Evolutionary conservation across 2,329 filamentous ascomycete species (phyloP).

Genomic region (Parascedosporium putredinis): DNA sequence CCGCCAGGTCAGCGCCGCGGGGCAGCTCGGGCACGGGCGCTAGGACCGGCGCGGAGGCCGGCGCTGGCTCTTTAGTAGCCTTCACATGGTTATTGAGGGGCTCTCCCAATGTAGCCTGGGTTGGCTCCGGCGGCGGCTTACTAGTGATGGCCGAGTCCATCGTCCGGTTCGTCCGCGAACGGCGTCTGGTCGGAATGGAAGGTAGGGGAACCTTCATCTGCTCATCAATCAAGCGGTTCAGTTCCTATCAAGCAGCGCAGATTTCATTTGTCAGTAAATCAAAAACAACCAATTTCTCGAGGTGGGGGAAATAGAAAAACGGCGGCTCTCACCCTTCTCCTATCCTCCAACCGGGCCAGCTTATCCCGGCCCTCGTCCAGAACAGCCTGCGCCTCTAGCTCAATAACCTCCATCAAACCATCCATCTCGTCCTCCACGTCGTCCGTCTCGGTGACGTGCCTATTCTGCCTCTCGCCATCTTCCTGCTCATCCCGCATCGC

Average conservation of each 20-base stretch:
- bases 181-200: constrained; percentile 14
- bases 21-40: background rate
- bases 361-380: constrained; percentile 22
- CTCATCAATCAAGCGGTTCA: constrained; percentile 32
- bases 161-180: constrained; percentile 2
- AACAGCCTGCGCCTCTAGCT: constrained; percentile 19
- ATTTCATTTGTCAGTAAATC: constrained; percentile 2
- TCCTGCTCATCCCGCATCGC: constrained; percentile 13
- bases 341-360: constrained; percentile 23
- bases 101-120: constrained; percentile 2
- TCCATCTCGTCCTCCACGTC: constrained; percentile 26
- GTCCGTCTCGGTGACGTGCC: constrained; percentile 18
- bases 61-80: constrained; percentile 4
- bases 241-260: constrained; percentile 20
- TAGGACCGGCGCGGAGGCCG: too few relatives aligned
- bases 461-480: constrained; percentile 20
- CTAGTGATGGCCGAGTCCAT: constrained; percentile 7
- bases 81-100: constrained; percentile 8
- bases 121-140: constrained; percentile 6
- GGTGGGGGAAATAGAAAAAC: background rate
- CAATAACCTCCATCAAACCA: constrained; percentile 22
- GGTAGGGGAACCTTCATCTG: constrained; percentile 24
- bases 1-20: background rate
- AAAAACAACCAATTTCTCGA: background rate
- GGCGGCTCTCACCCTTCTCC: constrained; percentile 17